phyloP scores from a whole-genome alignment of 164 flowering plant genomes.

The Chimonanthus praecox region DNA sequence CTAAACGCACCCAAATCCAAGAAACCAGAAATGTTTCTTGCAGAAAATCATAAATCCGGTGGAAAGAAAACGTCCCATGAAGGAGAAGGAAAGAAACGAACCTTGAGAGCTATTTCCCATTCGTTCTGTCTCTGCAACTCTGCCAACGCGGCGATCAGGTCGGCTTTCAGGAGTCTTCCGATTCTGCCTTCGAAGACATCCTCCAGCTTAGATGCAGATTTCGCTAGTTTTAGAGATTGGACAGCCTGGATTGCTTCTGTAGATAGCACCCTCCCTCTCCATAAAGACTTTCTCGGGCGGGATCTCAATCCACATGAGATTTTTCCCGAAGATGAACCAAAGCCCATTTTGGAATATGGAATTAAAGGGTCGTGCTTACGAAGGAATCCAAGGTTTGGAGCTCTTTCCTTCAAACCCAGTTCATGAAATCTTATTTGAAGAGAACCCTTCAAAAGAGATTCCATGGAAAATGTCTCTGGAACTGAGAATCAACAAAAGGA shows the following conservation, averaged over 20 bases:
- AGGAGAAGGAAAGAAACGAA: constrained; percentile 8
- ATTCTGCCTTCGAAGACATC: constrained; percentile 38
- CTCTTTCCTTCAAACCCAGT: constrained; percentile 2
- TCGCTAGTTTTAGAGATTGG: constrained; percentile 67
- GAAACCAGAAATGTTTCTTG: not conserved
- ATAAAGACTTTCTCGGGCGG: constrained; percentile 43
- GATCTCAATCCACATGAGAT: constrained; percentile 44
- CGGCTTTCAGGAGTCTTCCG: constrained; percentile 61
- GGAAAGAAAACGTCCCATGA: not conserved
- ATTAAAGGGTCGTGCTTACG: not conserved
- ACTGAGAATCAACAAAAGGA: not conserved
- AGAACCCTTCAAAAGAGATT: not conserved
- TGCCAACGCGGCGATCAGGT: constrained; percentile 47
- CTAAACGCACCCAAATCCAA: constrained; percentile 2
- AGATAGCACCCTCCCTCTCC: constrained; percentile 63
- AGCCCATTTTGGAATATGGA: not conserved
- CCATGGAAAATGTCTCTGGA: not conserved
- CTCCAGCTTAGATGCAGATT: constrained; percentile 36
- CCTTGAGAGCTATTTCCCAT: constrained; percentile 56
- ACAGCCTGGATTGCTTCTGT: constrained; percentile 77
- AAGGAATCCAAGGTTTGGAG: not conserved
- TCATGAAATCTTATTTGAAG: constrained; percentile 8
- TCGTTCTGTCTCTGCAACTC: constrained; percentile 78
- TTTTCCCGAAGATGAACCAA: not conserved
- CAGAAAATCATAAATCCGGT: not conserved